Evolutionary conservation across 2,329 filamentous ascomycete species (phyloP).

Genomic region (Pseudonectria foliicola): DNA sequence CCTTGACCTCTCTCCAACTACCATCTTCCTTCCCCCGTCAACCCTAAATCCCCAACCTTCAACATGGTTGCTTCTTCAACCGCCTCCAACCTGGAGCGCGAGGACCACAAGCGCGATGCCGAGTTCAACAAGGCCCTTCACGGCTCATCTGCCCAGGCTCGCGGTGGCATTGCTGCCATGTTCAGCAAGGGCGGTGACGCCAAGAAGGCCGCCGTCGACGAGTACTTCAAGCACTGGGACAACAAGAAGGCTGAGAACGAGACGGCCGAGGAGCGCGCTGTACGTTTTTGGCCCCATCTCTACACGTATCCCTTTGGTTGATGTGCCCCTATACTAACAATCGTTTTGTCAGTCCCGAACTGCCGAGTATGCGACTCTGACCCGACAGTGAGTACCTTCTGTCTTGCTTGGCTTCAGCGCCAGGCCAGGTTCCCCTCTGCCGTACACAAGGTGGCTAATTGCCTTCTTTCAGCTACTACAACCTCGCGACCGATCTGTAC

Average conservation of each 20-base stretch:
- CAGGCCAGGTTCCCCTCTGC: too few species aligned
- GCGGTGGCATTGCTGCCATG: slow-evolving; percentile 75
- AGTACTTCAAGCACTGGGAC: slow-evolving; percentile 97
- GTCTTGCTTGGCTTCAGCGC: too few species aligned
- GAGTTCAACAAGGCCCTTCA: slow-evolving; percentile 88
- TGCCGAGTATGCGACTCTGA: slow-evolving; percentile 87
- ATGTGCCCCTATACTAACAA: slow-evolving; percentile 10
- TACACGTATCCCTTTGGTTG: slow-evolving; percentile 8
- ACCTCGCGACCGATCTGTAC: slow-evolving; percentile 91
- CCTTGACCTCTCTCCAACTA: background rate
- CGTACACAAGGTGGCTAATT: too few species aligned
- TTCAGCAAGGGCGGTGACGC: slow-evolving; percentile 69
- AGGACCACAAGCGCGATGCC: slow-evolving; percentile 80
- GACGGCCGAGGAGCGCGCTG: slow-evolving; percentile 75
- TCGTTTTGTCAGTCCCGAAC: slow-evolving; percentile 55
- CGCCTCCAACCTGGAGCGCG: slow-evolving; percentile 57
- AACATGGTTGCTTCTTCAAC: slow-evolving; percentile 38
- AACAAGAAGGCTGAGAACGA: slow-evolving; percentile 72
- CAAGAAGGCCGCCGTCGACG: slow-evolving; percentile 75
- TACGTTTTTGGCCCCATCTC: slow-evolving; percentile 32
- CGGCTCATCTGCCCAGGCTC: slow-evolving; percentile 59
- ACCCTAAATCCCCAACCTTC: slow-evolving; percentile 19
- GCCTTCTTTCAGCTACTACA: slow-evolving; percentile 66
- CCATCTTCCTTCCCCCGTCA: slow-evolving; percentile 2
- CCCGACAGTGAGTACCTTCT: slow-evolving; percentile 83